Base-by-base conservation (phyloP, 192 early-diverging fungal genomes). In the Rhizophagus clarus region DNA sequence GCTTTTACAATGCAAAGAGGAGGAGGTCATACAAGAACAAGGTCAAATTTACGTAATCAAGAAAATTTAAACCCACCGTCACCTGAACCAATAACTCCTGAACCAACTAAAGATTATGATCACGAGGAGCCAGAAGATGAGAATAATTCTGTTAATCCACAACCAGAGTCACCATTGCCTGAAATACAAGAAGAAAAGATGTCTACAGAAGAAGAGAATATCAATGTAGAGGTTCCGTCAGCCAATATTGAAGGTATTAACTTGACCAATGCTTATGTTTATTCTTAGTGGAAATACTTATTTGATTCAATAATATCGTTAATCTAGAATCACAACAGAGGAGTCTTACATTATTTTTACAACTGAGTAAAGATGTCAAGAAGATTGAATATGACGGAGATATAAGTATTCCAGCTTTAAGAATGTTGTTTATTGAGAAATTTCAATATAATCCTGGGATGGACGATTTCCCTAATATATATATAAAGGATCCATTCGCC, bases 381-480 rank as follows among this genome's bases (percentile, higher is more conserved):
- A 88, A 89, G 76, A 86, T 87, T 1, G 67, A 34, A 15, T 86
- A 92, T 32, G 78, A 82, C 40, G 92, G 89, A 12, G 86, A 88
- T 10, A 81, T 90, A 37, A 90, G 88, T 42, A 83, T 88, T 26
- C 86, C 91, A 9, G 85, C 87, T 0, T 81, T 94, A n/a, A 80
- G 87, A 63, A 91, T 93, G 84, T 72, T 94, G 56, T 94, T 94
- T 81, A 91, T 93, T 72, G 93, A 94, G 71, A 91, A 91, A 70
- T 94, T 92, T 71, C 85, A 83, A 63, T 89, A 87, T 72, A 88
- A 88, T 62, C 83, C 92, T 40, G 89, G 88, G 11, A 88, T 92
- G 74, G 81, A 90, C 12, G 86, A 90, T 61, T 88, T 94, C 68
- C 92, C 93, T 0, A 85, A 85, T 28, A 90, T 94, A 12, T 94